Percentiles rank a stretch among this genome's conserved stretches.
Evolutionary conservation across 345 rosid genomes (phyloP).

Genomic region (Heritiera littoralis): DNA sequence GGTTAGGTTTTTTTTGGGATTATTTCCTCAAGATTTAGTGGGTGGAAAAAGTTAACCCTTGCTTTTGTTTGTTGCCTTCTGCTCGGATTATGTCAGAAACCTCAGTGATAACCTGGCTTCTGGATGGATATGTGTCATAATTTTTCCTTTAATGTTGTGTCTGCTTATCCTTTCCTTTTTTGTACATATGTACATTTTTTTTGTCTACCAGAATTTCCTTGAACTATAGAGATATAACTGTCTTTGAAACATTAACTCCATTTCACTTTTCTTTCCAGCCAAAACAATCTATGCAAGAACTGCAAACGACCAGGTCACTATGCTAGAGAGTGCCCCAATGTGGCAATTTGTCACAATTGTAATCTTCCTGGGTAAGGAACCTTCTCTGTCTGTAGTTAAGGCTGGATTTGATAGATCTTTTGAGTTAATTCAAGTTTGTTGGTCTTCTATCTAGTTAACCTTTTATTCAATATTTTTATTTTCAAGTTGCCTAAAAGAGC

Average conservation of each 20-base stretch:
- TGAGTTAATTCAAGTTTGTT: neutral
- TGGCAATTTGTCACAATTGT: conserved; percentile 92
- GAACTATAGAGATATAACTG: neutral
- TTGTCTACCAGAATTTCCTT: neutral
- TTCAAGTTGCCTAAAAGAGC: conserved; percentile 1
- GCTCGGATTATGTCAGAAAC: neutral
- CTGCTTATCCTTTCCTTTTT: neutral
- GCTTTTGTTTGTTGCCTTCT: neutral
- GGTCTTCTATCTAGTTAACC: neutral
- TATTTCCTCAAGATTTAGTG: neutral
- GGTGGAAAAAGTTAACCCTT: neutral
- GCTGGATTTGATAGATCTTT: neutral
- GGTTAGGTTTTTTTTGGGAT: neutral
- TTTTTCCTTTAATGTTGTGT: neutral
- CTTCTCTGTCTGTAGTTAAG: neutral
- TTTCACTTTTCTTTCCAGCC: conserved; percentile 51
- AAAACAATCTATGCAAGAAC: conserved; percentile 90
- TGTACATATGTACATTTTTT: neutral
- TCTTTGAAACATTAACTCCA: conserved; percentile 18
- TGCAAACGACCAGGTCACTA: conserved; percentile 96
- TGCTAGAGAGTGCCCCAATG: conserved; percentile 96
- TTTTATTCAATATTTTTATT: neutral
- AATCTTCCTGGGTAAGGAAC: conserved; percentile 84
- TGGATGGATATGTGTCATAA: neutral
- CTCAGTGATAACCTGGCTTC: neutral